phyloP scores from a whole-genome alignment of 2,329 filamentous ascomycete species.

The Fusarium scirpi region DNA sequence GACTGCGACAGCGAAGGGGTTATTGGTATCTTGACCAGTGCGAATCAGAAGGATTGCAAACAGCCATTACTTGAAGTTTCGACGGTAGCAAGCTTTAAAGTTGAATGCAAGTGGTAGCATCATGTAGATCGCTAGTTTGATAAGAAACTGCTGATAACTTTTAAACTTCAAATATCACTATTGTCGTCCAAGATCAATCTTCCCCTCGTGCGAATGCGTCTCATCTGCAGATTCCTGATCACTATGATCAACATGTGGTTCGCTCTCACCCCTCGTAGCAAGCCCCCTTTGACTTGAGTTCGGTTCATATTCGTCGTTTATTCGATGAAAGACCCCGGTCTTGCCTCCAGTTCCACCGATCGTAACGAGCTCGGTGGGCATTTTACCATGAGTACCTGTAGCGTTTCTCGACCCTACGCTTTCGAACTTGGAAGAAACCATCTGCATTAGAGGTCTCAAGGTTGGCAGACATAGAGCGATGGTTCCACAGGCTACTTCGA shows the following conservation, averaged over 20 bases:
- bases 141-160: no score
- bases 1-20: no score
- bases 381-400: not conserved
- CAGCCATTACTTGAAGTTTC: no score
- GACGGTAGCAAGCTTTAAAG: no score
- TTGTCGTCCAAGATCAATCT: not conserved
- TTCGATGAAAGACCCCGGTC: conserved; percentile 15
- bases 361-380: conserved; percentile 16
- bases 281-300: conserved; percentile 3
- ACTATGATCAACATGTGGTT: not conserved
- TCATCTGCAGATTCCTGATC: not conserved
- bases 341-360: conserved; percentile 26
- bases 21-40: no score
- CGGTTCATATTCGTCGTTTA: conserved; percentile 6
- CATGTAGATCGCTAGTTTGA: no score
- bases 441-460: conserved; percentile 26
- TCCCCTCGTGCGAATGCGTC: not conserved
- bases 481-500: conserved; percentile 31
- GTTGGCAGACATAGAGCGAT: conserved; percentile 34
- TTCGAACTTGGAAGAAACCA: conserved; percentile 24
- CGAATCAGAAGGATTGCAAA: no score
- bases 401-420: conserved; percentile 1
- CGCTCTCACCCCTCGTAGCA: not conserved
- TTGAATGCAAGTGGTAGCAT: no score
- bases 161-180: no score